These are phyloP conservation scores for Musa beccarii DNA, from an alignment of 176 grass and related monocot genomes.

Conservation along the genomic window DNA sequence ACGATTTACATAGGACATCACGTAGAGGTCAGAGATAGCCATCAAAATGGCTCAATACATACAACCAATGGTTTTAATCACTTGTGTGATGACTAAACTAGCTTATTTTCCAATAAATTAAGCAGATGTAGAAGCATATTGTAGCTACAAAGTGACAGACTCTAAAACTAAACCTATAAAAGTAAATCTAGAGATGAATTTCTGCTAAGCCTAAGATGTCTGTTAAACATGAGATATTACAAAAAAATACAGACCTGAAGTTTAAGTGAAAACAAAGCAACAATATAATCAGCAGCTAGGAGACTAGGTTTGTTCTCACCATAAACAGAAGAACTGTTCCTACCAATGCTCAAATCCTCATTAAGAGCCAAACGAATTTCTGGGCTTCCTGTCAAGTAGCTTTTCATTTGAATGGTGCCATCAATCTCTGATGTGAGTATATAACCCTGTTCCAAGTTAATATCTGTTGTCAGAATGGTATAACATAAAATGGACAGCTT, in stretches of 20 bases:
- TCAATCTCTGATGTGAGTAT: slow-evolving; percentile 99
- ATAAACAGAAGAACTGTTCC: slow-evolving; percentile 52
- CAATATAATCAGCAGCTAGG: neutral
- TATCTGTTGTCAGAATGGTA: slow-evolving; percentile 12
- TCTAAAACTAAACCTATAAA: too few species aligned
- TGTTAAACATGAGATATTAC: neutral
- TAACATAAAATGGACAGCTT: neutral
- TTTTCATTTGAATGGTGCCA: slow-evolving; percentile 99
- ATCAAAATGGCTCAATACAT: too few species aligned
- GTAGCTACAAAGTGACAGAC: too few species aligned
- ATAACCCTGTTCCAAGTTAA: slow-evolving; percentile 56
- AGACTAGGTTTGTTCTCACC: slow-evolving; percentile 29
- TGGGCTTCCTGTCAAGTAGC: slow-evolving; percentile 90
- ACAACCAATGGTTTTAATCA: too few species aligned
- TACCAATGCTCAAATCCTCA: slow-evolving; percentile 92
- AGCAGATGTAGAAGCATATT: too few species aligned
- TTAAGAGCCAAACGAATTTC: slow-evolving; percentile 98
- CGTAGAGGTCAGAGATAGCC: too few species aligned
- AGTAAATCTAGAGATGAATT: too few species aligned
- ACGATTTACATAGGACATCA: too few species aligned
- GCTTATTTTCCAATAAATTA: too few species aligned
- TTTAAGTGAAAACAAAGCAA: neutral
- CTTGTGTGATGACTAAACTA: too few species aligned
- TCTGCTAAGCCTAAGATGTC: too few species aligned
- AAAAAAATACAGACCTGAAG: neutral